Conservation (phyloP, 2,329 filamentous ascomycete genomes). For the Tympanopsis confertula region DNA sequence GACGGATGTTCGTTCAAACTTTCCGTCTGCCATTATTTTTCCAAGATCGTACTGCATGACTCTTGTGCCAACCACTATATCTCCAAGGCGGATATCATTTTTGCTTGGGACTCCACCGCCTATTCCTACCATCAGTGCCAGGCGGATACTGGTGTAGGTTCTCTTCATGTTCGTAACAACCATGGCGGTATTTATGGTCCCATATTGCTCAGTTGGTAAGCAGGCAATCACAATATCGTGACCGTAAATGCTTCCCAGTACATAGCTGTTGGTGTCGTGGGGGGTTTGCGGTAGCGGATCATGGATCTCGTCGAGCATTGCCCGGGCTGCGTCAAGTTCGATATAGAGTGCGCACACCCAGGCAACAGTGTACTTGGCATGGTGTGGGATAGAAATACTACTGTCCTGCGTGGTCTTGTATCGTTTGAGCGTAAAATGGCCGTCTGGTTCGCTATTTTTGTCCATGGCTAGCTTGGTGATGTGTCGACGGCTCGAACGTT, state of each 20-base stretch:
- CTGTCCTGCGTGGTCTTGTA: too few species aligned
- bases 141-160: conserved; percentile 7
- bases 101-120: conserved; percentile 6
- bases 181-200: conserved; percentile 8
- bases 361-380: conserved; percentile 8
- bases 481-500: too few species aligned
- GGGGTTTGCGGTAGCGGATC: conserved; percentile 2
- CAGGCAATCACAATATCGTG: conserved; percentile 9
- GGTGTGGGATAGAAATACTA: too few species aligned
- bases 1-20: conserved; percentile 3
- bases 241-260: conserved; percentile 5
- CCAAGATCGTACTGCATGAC: conserved; percentile 6
- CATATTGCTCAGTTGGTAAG: conserved; percentile 6
- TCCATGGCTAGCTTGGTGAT: too few species aligned
- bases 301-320: conserved; percentile 8
- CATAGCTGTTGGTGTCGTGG: conserved; percentile 6
- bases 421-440: too few species aligned
- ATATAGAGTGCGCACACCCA: conserved; percentile 9
- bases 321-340: conserved; percentile 6
- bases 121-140: conserved; percentile 8
- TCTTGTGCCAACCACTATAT: conserved; percentile 1
- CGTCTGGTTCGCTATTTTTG: too few species aligned
- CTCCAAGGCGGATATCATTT: not conserved
- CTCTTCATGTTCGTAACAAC: conserved; percentile 8
- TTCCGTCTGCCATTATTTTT: conserved; percentile 2